Evolutionary conservation across 1,139 yeast genomes (phyloP).

Genomic region (Lodderomyces elongisporus): DNA sequence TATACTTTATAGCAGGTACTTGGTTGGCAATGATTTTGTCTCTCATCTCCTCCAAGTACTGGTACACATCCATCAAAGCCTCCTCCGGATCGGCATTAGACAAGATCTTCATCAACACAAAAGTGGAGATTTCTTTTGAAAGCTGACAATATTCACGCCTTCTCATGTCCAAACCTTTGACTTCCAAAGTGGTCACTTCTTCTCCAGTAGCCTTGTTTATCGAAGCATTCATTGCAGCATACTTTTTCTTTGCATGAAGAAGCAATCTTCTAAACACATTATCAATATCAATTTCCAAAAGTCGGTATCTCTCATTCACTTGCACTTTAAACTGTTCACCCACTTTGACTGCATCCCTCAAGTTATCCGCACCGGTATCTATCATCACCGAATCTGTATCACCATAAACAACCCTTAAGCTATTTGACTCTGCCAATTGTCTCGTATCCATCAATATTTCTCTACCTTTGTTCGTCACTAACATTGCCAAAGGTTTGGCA

Average conservation of each 20-base stretch:
- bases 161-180: conserved; percentile 94
- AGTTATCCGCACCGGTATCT: conserved; percentile 74
- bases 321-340: conserved; percentile 80
- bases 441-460: conserved; percentile 92
- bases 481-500: conserved; percentile 93
- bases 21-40: conserved; percentile 55
- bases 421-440: conserved; percentile 81
- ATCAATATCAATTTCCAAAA: conserved; percentile 92
- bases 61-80: conserved; percentile 69
- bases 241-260: conserved; percentile 94
- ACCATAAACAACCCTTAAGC: conserved; percentile 88
- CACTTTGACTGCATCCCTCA: conserved; percentile 69
- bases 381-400: conserved; percentile 99
- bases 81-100: conserved; percentile 74
- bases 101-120: conserved; percentile 66
- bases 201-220: conserved; percentile 46
- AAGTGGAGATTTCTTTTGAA: conserved; percentile 82
- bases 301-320: conserved; percentile 83
- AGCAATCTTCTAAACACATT: conserved; percentile 82
- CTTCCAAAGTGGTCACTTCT: conserved; percentile 62
- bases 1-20: conserved; percentile 60
- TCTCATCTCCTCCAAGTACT: conserved; percentile 60
- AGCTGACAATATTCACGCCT: conserved; percentile 95
- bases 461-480: conserved; percentile 93
- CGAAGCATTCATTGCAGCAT: conserved; percentile 78